Conservation (phyloP, 345 rosid species). For the Arabis hirsuta region DNA sequence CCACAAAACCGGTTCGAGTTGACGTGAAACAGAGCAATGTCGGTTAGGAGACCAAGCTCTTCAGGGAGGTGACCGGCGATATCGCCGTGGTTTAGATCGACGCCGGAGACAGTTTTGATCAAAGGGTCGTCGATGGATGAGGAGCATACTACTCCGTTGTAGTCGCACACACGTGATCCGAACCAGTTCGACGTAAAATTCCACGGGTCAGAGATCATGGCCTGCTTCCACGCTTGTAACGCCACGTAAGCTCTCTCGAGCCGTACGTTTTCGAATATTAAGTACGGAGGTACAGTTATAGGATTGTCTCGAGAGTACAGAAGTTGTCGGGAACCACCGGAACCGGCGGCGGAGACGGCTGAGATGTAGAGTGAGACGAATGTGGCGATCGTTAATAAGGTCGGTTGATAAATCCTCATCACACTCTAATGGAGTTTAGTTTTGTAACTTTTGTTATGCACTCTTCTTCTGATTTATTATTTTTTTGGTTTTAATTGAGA, state of each 20-base stretch:
- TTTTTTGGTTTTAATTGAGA: constrained; percentile 19
- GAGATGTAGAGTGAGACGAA: constrained; percentile 37
- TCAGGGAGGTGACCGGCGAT: constrained; percentile 73
- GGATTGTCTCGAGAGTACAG: constrained; percentile 40
- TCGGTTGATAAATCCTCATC: constrained; percentile 45
- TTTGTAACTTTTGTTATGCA: constrained; percentile 13
- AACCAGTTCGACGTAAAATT: constrained; percentile 64
- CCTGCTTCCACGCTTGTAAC: constrained; percentile 79
- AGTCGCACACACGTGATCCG: constrained; percentile 78
- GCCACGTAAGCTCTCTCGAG: constrained; percentile 70
- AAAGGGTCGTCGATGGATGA: constrained; percentile 55
- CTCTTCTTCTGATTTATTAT: constrained; percentile 16
- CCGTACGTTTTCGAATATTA: constrained; percentile 61
- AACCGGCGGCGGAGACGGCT: neutral
- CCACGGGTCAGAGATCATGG: constrained; percentile 70
- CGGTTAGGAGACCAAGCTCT: constrained; percentile 69
- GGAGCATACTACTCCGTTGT: constrained; percentile 72
- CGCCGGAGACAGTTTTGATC: constrained; percentile 67
- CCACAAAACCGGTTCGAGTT: constrained; percentile 91
- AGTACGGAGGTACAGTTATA: constrained; percentile 46
- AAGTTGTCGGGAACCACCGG: constrained; percentile 38
- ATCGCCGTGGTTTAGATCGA: constrained; percentile 79
- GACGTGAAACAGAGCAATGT: constrained; percentile 69
- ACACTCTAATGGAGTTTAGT: constrained; percentile 29
- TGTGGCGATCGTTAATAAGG: constrained; percentile 25